Conservation (phyloP, 1,284 basidiomycete genomes). For the Peniophora sp. region DNA sequence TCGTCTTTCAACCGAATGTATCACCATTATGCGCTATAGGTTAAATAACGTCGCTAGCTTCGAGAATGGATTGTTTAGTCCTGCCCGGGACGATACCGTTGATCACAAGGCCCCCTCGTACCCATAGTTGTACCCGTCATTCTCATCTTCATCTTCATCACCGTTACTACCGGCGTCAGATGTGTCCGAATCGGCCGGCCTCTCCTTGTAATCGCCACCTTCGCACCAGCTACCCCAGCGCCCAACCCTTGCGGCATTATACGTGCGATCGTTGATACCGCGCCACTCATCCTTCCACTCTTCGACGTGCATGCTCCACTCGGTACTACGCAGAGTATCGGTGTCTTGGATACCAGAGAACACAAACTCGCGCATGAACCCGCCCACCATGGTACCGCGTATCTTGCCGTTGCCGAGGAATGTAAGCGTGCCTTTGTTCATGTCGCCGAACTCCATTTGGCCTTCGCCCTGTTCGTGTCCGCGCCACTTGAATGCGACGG, state of each 20-base stretch:
- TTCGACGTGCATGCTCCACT: not conserved
- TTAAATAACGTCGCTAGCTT: too few species aligned
- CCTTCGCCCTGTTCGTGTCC: not conserved
- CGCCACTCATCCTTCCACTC: constrained; percentile 1
- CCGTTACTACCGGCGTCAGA: not conserved
- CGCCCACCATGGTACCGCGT: not conserved
- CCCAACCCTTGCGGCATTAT: not conserved
- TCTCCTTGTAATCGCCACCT: not conserved
- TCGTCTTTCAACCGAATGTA: too few species aligned
- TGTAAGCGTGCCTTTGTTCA: not conserved
- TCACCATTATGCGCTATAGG: too few species aligned
- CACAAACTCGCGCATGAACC: not conserved
- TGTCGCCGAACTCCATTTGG: not conserved
- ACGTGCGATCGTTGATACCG: not conserved
- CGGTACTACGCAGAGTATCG: too few species aligned
- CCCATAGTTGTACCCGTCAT: too few species aligned
- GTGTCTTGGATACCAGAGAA: not conserved
- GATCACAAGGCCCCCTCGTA: too few species aligned
- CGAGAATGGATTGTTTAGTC: too few species aligned
- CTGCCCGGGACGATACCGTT: too few species aligned
- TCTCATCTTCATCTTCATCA: not conserved
- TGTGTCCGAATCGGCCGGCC: not conserved
- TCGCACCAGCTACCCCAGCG: not conserved
- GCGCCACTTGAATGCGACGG: not conserved
- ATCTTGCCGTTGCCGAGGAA: not conserved